Percentiles rank a stretch among this genome's conserved stretches.
These are phyloP conservation scores for Saccharum hybrid DNA, from an alignment of 202 grass and related monocot species.

Conservation along the genomic window DNA sequence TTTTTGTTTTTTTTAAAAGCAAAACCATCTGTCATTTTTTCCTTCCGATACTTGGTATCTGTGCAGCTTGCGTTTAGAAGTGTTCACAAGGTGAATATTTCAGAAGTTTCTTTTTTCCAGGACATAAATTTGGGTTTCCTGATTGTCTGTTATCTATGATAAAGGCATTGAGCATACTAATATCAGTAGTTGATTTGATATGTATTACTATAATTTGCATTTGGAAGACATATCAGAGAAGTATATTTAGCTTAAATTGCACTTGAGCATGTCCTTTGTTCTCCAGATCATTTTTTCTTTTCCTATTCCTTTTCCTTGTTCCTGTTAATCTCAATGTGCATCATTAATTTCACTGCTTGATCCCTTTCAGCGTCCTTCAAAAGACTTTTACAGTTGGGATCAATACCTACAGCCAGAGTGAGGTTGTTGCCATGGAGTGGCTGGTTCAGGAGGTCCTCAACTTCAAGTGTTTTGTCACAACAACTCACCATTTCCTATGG, in stretches of 20 bases:
- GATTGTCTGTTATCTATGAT: conserved; percentile 15
- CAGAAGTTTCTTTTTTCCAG: not conserved
- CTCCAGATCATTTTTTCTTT: not conserved
- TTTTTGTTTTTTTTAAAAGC: not conserved
- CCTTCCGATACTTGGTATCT: not conserved
- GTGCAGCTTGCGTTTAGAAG: conserved; percentile 2
- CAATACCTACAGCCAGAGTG: conserved; percentile 67
- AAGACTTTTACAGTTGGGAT: conserved; percentile 69
- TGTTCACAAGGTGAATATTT: conserved; percentile 2
- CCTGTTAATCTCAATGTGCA: not conserved
- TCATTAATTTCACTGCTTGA: not conserved
- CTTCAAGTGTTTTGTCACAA: conserved; percentile 79
- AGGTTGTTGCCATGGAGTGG: conserved; percentile 97
- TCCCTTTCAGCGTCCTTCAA: conserved; percentile 65
- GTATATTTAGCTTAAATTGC: conserved; percentile 4
- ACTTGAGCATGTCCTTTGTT: conserved; percentile 13
- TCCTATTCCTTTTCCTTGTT: not conserved
- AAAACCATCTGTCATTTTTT: not conserved
- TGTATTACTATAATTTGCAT: not conserved
- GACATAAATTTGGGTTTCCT: conserved; percentile 12
- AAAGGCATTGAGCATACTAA: conserved; percentile 10
- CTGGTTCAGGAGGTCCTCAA: conserved; percentile 81
- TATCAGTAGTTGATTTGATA: not conserved
- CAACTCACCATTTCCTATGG: conserved; percentile 84
- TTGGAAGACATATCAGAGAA: conserved; percentile 5